Evolutionary conservation across 305 asterid species (phyloP).

Genomic region (Solanum hybrid): DNA sequence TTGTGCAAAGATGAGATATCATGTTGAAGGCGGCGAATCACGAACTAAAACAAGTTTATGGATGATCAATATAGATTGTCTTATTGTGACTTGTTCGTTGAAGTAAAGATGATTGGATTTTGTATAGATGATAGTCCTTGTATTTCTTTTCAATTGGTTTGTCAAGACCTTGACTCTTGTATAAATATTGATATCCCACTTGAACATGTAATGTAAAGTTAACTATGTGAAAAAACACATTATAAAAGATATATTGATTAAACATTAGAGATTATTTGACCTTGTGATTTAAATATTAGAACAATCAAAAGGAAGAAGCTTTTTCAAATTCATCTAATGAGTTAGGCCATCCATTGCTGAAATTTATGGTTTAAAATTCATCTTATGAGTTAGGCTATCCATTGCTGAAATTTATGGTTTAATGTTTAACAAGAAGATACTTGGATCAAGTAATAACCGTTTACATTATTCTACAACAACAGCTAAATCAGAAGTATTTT

Average conservation of each 20-base stretch:
- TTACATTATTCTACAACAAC: neutral
- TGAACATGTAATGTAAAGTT: neutral
- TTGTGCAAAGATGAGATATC: neutral
- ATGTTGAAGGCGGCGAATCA: neutral
- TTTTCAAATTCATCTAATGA: neutral
- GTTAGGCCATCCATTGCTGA: neutral
- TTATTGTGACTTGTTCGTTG: neutral
- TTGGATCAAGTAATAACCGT: neutral
- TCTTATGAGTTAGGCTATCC: neutral
- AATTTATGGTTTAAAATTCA: neutral
- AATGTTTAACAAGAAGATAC: neutral
- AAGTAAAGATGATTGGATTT: neutral
- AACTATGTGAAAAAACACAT: neutral
- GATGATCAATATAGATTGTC: neutral
- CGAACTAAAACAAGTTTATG: neutral
- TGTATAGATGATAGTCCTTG: neutral
- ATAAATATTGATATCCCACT: neutral
- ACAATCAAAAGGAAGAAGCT: neutral
- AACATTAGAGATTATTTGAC: neutral
- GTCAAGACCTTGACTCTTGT: neutral
- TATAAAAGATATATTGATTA: neutral
- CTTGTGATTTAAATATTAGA: neutral
- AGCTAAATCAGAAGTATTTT: conserved; percentile 41
- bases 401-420: neutral
- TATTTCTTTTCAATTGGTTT: neutral